Evolutionary conservation across 176 grass and related monocot genomes (phyloP).

Genomic region (Eragrostis curvula): DNA sequence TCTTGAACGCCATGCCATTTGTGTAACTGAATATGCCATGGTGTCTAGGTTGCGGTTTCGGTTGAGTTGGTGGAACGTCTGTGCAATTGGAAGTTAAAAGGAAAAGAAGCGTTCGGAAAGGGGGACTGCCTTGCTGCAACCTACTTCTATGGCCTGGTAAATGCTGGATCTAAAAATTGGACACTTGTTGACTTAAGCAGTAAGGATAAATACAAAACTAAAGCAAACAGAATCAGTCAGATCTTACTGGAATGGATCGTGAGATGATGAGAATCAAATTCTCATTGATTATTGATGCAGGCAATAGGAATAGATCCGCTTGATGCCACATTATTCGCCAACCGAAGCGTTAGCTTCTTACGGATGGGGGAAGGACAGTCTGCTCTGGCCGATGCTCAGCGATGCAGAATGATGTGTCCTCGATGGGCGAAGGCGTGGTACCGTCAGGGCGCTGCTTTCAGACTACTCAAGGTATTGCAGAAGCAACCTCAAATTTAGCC

Average conservation of each 20-base stretch:
- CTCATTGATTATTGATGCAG: background rate
- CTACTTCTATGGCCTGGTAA: background rate
- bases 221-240: background rate
- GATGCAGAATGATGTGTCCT: background rate
- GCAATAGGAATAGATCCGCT: background rate
- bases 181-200: no score
- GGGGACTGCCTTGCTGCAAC: background rate
- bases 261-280: background rate
- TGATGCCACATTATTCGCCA: constrained; percentile 7
- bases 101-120: constrained; percentile 1
- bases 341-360: constrained; percentile 1
- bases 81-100: background rate
- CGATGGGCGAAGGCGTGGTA: constrained; percentile 18
- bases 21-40: background rate
- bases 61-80: background rate
- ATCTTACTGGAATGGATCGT: background rate
- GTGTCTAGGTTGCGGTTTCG: background rate
- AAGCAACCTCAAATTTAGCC: background rate
- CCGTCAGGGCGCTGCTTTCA: background rate
- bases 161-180: background rate
- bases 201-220: background rate
- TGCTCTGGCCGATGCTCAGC: background rate
- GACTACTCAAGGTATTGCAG: background rate
- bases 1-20: background rate
- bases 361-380: background rate